Conservation (phyloP, 2,329 filamentous ascomycete genomes). For the Curvularia sp. region DNA sequence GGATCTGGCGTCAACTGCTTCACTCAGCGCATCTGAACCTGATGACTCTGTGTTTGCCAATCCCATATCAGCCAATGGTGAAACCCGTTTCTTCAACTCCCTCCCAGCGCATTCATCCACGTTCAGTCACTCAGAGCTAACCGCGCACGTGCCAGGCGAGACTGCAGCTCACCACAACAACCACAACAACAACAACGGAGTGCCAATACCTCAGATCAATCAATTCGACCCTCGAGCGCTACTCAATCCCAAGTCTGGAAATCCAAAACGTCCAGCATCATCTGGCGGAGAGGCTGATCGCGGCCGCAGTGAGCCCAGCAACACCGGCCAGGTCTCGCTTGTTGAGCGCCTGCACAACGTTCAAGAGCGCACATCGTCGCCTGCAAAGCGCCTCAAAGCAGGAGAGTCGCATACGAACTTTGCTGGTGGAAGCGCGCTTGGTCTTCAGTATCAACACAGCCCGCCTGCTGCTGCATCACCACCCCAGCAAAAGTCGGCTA, state of each 20-base stretch:
- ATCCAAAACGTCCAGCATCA: constrained; percentile 43
- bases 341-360: constrained; percentile 81
- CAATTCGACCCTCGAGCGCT: constrained; percentile 42
- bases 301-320: constrained; percentile 32
- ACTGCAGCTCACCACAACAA: constrained; percentile 19
- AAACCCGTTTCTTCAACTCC: not conserved
- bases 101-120: constrained; percentile 7
- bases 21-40: constrained; percentile 4
- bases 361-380: constrained; percentile 67
- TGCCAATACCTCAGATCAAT: constrained; percentile 15
- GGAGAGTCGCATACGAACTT: constrained; percentile 28
- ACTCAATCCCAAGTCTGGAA: constrained; percentile 45
- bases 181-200: constrained; percentile 25
- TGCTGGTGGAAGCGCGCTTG: constrained; percentile 49
- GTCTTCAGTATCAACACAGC: constrained; percentile 50
- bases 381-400: constrained; percentile 51
- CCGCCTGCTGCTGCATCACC: constrained; percentile 7
- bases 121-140: constrained; percentile 27
- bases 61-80: not conserved
- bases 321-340: constrained; percentile 63
- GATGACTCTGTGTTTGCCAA: not conserved
- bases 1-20: constrained; percentile 2
- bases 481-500: constrained; percentile 22
- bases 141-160: constrained; percentile 28
- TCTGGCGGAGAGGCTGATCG: constrained; percentile 30